Evolutionary conservation across 805 yeast species (phyloP), one percentile per base, ranked within the genome.

Genomic region (Saccharomyces jurei): DNA sequence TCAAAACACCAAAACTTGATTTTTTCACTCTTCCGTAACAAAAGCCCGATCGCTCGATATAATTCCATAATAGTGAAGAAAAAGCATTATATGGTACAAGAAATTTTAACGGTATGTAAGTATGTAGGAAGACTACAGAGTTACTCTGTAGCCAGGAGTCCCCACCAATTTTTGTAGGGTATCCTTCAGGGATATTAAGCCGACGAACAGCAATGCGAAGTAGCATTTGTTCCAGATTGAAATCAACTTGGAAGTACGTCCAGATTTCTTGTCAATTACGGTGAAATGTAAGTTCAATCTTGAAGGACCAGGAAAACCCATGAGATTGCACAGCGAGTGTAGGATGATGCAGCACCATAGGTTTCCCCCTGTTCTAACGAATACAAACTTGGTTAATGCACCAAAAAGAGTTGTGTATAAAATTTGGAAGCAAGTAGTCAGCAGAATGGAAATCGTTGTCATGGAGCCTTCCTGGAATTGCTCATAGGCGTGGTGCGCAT

Each of bases 401-500:
- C 74, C 73, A 54, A 70, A 70, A 9, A 69, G 29, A 0, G 68
- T 63, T 1, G 74, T 70, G 52, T 70, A 70, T 5, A 54, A 22
- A 22, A 64, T 50, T 52, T 70, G 74, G 30, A 64, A 55, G 1
- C 57, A 4, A 5, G 67, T 57, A 41, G 54, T 63, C 6, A 62
- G 41, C 1, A 60, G 1, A 14, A 70, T 61, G 4, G 60, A 56
- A 3, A 53, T 25, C 4, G 57, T 6, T 2, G 59, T 50, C 14
- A 60, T 50, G 4, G 55, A 50, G 1, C 69, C 68, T 14, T 50
- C 36, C 5, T 57, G 54, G 25, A 56, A 58, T 46, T 58, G 46
- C 50, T 67, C 71, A 51, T 62, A 68, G 0, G 66, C 72, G 53
- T 70, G 74, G 50, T 70, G 74, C 8, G 62, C 50, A 53, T 70